Evolutionary conservation across 306 rosid species (phyloP).

Genomic region (Cyamopsis tetragonoloba): DNA sequence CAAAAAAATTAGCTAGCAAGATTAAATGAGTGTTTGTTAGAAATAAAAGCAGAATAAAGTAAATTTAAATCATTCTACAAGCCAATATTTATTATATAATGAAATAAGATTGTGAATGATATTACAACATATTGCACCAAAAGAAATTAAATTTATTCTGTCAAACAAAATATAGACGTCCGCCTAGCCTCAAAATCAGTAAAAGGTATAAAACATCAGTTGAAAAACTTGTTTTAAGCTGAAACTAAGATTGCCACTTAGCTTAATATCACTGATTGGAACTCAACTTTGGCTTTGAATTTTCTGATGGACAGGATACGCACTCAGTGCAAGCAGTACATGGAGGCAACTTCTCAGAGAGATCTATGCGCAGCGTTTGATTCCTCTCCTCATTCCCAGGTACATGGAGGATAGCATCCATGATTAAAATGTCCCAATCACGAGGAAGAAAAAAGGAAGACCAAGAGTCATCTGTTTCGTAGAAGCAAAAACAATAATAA

Average conservation of each 20-base stretch:
- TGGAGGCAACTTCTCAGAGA: slow-evolving; percentile 41
- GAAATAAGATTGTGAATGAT: not conserved
- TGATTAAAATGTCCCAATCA: slow-evolving; percentile 85
- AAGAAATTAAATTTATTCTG: slow-evolving; percentile 28
- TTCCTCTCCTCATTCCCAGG: slow-evolving; percentile 73
- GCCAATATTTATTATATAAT: slow-evolving; percentile 5
- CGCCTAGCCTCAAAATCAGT: slow-evolving; percentile 13
- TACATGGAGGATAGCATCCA: slow-evolving; percentile 87
- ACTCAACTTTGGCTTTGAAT: slow-evolving; percentile 43
- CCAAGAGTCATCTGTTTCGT: slow-evolving; percentile 67
- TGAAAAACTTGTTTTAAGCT: not conserved
- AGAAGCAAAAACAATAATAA: slow-evolving; percentile 19
- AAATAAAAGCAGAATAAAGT: not conserved
- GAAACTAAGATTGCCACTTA: not conserved
- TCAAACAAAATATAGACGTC: slow-evolving; percentile 6
- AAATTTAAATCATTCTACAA: not conserved
- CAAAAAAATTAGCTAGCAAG: not conserved
- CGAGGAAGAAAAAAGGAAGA: slow-evolving; percentile 58
- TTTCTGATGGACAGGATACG: slow-evolving; percentile 30
- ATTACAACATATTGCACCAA: not conserved
- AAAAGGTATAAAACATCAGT: slow-evolving; percentile 3
- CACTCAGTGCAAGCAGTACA: slow-evolving; percentile 46
- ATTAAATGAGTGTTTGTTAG: too few relatives aligned
- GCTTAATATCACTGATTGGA: slow-evolving; percentile 22
- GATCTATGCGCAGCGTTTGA: slow-evolving; percentile 60